Percentiles rank a stretch among this genome's conserved stretches.
Evolutionary conservation across 2,329 filamentous ascomycete species (phyloP).

Genomic region (Fusarium keratoplasticum): DNA sequence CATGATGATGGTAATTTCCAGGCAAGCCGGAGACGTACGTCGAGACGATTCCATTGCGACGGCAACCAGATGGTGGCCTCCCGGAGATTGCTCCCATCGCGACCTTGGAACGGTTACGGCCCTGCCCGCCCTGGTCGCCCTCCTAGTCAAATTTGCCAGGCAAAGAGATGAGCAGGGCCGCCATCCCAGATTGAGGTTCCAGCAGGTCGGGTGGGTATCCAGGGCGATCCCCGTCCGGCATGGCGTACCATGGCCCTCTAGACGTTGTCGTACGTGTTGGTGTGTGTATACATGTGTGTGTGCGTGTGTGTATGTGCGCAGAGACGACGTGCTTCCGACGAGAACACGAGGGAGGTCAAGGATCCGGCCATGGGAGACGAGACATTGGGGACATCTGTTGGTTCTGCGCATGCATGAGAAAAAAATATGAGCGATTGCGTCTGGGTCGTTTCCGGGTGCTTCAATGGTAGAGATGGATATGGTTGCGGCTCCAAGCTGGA

Average conservation of each 20-base stretch:
- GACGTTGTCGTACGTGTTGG: conserved; percentile 31
- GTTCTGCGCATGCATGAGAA: conserved; percentile 4
- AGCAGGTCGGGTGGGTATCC: conserved; percentile 38
- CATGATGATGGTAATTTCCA: conserved; percentile 42
- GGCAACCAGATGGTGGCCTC: conserved; percentile 35
- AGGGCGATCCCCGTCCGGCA: conserved; percentile 33
- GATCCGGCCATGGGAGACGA: conserved; percentile 11
- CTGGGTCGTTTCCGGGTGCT: neutral
- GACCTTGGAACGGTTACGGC: conserved; percentile 13
- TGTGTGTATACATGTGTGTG: conserved; percentile 16
- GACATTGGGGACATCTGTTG: conserved; percentile 2
- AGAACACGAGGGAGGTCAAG: conserved; percentile 29
- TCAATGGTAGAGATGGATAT: neutral
- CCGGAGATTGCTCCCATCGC: conserved; percentile 41
- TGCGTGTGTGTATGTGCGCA: conserved; percentile 13
- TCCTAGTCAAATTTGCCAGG: conserved; percentile 35
- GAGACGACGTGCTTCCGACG: conserved; percentile 13
- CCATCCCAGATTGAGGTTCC: conserved; percentile 38
- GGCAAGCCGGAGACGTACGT: conserved; percentile 20
- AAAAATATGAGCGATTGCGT: neutral
- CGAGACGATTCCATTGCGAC: conserved; percentile 37
- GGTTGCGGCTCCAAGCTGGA: conserved; percentile 28
- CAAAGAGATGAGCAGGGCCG: conserved; percentile 38
- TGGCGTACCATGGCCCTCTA: conserved; percentile 6
- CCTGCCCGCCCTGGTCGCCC: conserved; percentile 15